Evolutionary conservation across 495 filamentous ascomycete genomes (phyloP).

Genomic region (Bacidia rubella): DNA sequence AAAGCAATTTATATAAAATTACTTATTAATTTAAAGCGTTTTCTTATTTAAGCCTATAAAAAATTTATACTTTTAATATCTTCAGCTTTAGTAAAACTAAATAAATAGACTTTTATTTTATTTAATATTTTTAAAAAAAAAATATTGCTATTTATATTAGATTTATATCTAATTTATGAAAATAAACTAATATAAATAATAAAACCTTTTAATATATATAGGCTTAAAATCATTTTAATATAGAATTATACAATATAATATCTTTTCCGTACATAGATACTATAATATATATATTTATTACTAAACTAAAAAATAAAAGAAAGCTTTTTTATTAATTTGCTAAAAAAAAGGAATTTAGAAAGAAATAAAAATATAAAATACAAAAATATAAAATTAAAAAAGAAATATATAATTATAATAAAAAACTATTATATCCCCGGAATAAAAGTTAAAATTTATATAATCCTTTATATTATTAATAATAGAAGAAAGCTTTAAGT

Average conservation of each 20-base stretch:
- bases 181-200: not conserved
- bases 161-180: not conserved
- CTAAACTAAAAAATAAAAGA: not conserved
- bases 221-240: not conserved
- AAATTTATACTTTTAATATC: constrained; percentile 1
- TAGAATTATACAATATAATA: not conserved
- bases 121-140: not conserved
- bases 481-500: not conserved
- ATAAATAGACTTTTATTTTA: not conserved
- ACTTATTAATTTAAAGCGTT: not conserved
- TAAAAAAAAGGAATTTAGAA: not conserved
- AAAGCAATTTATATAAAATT: not conserved
- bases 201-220: not conserved
- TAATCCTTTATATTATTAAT: not conserved
- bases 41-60: not conserved
- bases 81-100: not conserved
- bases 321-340: constrained; percentile 1
- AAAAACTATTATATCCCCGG: not conserved
- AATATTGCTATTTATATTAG: not conserved
- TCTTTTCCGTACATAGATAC: not conserved
- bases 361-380: not conserved
- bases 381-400: constrained; percentile 1
- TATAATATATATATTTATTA: not conserved
- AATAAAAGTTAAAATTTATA: not conserved
- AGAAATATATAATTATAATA: not conserved